Conservation (phyloP, 2,329 filamentous ascomycete genomes). For the Endoconidiophora polonica region DNA sequence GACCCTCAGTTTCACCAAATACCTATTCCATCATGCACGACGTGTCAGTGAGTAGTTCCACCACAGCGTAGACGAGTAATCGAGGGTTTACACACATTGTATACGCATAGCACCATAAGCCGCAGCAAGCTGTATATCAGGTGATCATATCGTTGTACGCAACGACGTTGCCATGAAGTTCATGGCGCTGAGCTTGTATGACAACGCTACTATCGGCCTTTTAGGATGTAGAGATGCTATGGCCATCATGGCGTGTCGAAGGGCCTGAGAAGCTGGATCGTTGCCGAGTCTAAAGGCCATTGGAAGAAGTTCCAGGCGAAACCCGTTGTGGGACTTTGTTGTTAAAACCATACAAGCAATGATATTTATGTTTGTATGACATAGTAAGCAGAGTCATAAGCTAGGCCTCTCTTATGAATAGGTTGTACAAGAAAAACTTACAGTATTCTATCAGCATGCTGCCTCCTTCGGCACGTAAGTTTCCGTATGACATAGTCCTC, state of each 20-base stretch:
- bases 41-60: conserved; percentile 9
- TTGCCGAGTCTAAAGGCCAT: conserved; percentile 25
- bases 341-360: conserved; percentile 31
- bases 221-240: conserved; percentile 27
- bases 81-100: conserved; percentile 23
- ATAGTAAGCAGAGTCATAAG: not conserved
- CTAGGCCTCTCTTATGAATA: not conserved
- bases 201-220: conserved; percentile 24
- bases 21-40: conserved; percentile 20
- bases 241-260: conserved; percentile 29
- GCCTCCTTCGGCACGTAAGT: not conserved
- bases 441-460: conserved; percentile 4
- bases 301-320: conserved; percentile 28
- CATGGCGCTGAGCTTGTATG: conserved; percentile 27
- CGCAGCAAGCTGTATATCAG: conserved; percentile 26
- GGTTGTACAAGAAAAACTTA: not conserved
- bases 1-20: conserved; percentile 30
- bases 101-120: conserved; percentile 34
- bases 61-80: not conserved
- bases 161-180: conserved; percentile 24
- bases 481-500: not conserved
- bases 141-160: conserved; percentile 18
- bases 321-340: conserved; percentile 29
- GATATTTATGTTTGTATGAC: conserved; percentile 21
- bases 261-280: conserved; percentile 20